Evolutionary conservation across 805 yeast species (phyloP).

Genomic region (Pichia thaimueangensis): DNA sequence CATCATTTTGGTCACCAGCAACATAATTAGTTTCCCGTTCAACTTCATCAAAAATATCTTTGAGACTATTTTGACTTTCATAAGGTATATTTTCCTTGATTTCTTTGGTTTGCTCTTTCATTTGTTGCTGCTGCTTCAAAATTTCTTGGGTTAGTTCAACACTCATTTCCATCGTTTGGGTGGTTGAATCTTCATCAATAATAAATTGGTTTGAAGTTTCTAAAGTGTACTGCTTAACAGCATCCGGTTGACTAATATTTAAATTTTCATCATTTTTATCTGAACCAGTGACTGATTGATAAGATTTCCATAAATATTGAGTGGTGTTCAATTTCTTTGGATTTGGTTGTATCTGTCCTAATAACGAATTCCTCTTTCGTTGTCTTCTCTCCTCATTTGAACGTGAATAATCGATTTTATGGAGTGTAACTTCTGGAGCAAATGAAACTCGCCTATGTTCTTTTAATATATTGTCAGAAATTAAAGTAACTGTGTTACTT

Average conservation of each 20-base stretch:
- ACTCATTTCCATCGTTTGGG: constrained; percentile 27
- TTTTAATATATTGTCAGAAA: constrained; percentile 23
- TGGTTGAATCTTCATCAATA: constrained; percentile 19
- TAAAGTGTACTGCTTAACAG: constrained; percentile 3
- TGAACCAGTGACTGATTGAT: neutral
- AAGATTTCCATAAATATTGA: constrained; percentile 6
- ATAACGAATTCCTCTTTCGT: constrained; percentile 9
- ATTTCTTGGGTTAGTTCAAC: constrained; percentile 22
- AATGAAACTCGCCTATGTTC: constrained; percentile 59
- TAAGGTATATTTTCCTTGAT: neutral
- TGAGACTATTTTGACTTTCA: constrained; percentile 4
- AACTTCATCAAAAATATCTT: constrained; percentile 12
- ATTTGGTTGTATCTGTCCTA: neutral
- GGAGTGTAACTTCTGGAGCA: constrained; percentile 69
- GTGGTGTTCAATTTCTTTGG: constrained; percentile 3
- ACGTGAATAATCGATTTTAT: constrained; percentile 29
- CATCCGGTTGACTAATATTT: too few species aligned
- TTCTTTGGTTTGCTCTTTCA: constrained; percentile 7
- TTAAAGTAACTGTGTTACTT: constrained; percentile 33
- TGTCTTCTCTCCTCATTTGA: constrained; percentile 9
- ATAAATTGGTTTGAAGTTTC: constrained; percentile 4
- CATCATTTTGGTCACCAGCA: neutral
- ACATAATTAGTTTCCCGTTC: constrained; percentile 2
- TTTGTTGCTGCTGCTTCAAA: constrained; percentile 12
- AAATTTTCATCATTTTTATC: neutral